phyloP scores from a whole-genome alignment of 345 rosid genomes.

The Ailanthus altissimus region DNA sequence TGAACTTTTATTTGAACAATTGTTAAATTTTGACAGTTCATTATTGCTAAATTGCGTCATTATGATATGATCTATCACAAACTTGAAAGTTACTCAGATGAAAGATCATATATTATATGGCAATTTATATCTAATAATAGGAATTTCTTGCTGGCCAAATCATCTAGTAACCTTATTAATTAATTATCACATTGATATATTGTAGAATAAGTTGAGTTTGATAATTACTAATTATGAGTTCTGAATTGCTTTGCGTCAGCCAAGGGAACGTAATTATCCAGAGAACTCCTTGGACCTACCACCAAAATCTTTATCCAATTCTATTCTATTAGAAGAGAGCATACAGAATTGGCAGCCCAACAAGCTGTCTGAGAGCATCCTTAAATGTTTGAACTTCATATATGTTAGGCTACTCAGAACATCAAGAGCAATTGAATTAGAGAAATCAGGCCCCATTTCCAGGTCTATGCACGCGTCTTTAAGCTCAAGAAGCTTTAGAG shows the following conservation, averaged over 20 bases:
- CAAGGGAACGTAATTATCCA: slow-evolving; percentile 47
- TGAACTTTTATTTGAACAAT: not conserved
- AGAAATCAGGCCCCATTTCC: slow-evolving; percentile 65
- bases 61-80: not conserved
- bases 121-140: not conserved
- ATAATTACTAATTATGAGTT: slow-evolving; percentile 3
- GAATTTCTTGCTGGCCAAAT: not conserved
- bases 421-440: slow-evolving; percentile 80
- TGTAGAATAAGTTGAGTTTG: not conserved
- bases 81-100: not conserved
- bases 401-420: slow-evolving; percentile 78
- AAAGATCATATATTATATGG: not conserved
- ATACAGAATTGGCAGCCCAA: slow-evolving; percentile 73
- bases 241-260: slow-evolving; percentile 37
- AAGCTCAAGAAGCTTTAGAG: slow-evolving; percentile 75
- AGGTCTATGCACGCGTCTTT: slow-evolving; percentile 56
- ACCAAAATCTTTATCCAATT: slow-evolving; percentile 54
- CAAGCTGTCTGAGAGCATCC: slow-evolving; percentile 81
- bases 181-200: not conserved
- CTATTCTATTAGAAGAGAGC: slow-evolving; percentile 58
- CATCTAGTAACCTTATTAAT: slow-evolving; percentile 1
- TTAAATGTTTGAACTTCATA: slow-evolving; percentile 81
- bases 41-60: not conserved
- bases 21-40: not conserved
- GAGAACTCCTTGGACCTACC: slow-evolving; percentile 47